phyloP scores from a whole-genome alignment of 2,329 filamentous ascomycete species.

The Aschersonia sp. region DNA sequence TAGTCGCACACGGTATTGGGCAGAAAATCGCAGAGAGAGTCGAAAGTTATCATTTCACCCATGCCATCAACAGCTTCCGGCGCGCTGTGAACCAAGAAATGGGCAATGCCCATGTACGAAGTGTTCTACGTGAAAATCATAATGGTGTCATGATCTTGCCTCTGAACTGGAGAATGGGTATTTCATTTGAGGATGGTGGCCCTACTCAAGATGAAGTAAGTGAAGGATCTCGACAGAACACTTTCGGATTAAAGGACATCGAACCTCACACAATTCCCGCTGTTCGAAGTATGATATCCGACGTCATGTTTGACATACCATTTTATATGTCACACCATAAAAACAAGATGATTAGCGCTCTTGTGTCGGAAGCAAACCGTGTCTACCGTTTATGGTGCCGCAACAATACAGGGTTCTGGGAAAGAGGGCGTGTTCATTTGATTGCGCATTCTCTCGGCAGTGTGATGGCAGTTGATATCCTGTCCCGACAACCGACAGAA shows the following conservation, averaged over 20 bases:
- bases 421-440: slow-evolving; percentile 74
- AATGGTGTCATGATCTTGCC: slow-evolving; percentile 90
- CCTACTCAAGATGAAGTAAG: slow-evolving; percentile 40
- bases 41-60: slow-evolving; percentile 94
- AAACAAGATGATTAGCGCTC: slow-evolving; percentile 80
- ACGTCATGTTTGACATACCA: slow-evolving; percentile 96
- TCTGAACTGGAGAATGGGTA: slow-evolving; percentile 80
- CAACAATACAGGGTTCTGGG: slow-evolving; percentile 78
- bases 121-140: slow-evolving; percentile 60
- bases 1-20: slow-evolving; percentile 91
- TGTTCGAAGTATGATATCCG: slow-evolving; percentile 85
- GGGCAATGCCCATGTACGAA: slow-evolving; percentile 57
- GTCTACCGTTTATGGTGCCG: slow-evolving; percentile 92
- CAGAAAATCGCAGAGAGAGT: slow-evolving; percentile 92
- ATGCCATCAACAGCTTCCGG: slow-evolving; percentile 84
- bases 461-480: slow-evolving; percentile 84
- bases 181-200: slow-evolving; percentile 75
- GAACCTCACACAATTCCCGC: slow-evolving; percentile 82
- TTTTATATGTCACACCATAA: slow-evolving; percentile 98
- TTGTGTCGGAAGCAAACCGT: slow-evolving; percentile 81
- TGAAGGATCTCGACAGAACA: slow-evolving; percentile 39
- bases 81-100: slow-evolving; percentile 78
- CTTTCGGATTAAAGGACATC: slow-evolving; percentile 66
- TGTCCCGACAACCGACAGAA: slow-evolving; percentile 74
- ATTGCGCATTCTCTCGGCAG: slow-evolving; percentile 90